These are phyloP conservation scores for Aspergillus pseudoviridinutans DNA, from an alignment of 2,329 filamentous ascomycete species.

Conservation along the genomic window DNA sequence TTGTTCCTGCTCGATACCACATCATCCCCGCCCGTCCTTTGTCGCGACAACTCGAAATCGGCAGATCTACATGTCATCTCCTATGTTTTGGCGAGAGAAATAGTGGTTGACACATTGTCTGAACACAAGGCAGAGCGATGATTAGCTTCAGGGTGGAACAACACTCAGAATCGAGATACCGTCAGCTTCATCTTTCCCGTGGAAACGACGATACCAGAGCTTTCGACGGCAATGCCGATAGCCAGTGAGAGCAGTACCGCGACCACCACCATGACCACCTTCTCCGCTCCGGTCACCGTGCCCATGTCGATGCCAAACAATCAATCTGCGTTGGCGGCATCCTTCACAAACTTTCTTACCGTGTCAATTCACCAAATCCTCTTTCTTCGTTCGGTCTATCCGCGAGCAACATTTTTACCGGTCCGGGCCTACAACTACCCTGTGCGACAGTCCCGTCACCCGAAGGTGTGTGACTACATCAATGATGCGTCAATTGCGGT, in stretches of 20 bases:
- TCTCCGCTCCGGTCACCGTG: conserved; percentile 37
- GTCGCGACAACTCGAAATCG: not conserved
- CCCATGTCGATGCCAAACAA: conserved; percentile 45
- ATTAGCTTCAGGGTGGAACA: conserved; percentile 43
- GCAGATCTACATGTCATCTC: not conserved
- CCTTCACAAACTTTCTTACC: conserved; percentile 76
- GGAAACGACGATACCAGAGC: conserved; percentile 29
- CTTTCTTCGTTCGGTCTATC: conserved; percentile 77
- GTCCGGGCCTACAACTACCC: conserved; percentile 78
- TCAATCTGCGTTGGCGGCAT: conserved; percentile 58
- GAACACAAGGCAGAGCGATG: conserved; percentile 39
- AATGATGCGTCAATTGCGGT: conserved; percentile 73
- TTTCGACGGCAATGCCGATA: conserved; percentile 37
- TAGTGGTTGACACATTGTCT: conserved; percentile 25
- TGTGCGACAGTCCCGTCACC: conserved; percentile 81
- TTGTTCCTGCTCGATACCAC: not conserved
- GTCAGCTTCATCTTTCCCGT: conserved; percentile 32
- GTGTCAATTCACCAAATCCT: conserved; percentile 82
- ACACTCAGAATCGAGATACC: conserved; percentile 38
- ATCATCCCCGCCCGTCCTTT: not conserved
- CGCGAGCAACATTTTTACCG: conserved; percentile 69
- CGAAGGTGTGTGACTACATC: conserved; percentile 81
- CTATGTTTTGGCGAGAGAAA: conserved; percentile 5
- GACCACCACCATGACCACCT: conserved; percentile 38
- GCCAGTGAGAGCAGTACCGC: conserved; percentile 39